Conservation (phyloP, 192 early-diverging fungal genomes). For the Umbelopsis sp. region DNA sequence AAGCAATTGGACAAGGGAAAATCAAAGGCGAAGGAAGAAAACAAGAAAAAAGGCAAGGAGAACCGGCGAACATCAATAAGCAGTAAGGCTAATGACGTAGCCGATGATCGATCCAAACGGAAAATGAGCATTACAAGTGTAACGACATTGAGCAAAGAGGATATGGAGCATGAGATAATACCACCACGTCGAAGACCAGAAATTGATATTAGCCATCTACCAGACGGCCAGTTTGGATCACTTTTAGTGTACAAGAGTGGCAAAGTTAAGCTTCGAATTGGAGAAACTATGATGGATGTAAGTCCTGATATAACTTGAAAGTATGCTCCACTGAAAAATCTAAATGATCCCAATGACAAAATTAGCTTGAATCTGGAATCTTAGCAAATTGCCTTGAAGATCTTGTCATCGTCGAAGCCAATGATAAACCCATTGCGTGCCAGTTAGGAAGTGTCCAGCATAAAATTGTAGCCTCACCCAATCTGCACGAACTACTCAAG, state of each 20-base stretch:
- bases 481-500: slow-evolving; percentile 42
- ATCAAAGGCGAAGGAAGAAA: not conserved
- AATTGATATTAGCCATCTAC: slow-evolving; percentile 18
- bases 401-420: slow-evolving; percentile 57
- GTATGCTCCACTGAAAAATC: not conserved
- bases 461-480: slow-evolving; percentile 60
- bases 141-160: not conserved
- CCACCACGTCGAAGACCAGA: not conserved
- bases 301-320: not conserved
- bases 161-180: not conserved
- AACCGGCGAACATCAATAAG: not conserved
- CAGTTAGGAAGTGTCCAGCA: slow-evolving; percentile 59
- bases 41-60: not conserved
- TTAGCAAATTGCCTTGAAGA: slow-evolving; percentile 59
- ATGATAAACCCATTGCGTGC: slow-evolving; percentile 45
- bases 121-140: not conserved
- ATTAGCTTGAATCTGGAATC: slow-evolving; percentile 35
- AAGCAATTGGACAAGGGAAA: not conserved
- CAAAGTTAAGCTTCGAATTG: slow-evolving; percentile 64
- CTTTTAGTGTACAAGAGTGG: slow-evolving; percentile 64
- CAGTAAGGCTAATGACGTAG: not conserved
- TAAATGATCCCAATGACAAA: not conserved
- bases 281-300: slow-evolving; percentile 60
- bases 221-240: slow-evolving; percentile 59
- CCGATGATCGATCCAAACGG: not conserved